phyloP scores from a whole-genome alignment of 495 filamentous ascomycete species.

The Trichoderma asperelloides region DNA sequence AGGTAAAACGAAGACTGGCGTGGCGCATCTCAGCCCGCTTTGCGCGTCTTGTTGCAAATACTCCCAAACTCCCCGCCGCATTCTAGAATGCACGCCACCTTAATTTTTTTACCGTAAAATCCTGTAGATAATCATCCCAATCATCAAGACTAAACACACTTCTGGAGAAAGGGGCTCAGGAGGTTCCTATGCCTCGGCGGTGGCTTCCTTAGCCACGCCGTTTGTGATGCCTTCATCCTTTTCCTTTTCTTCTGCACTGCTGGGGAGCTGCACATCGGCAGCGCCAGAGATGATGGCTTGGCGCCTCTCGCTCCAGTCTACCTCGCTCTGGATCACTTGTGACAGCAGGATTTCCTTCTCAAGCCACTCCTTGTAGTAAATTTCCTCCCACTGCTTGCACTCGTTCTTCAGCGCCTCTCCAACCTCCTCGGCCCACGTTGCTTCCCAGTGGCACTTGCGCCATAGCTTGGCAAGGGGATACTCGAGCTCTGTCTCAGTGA shows the following conservation, averaged over 20 bases:
- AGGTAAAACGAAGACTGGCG: neutral
- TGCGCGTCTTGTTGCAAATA: neutral
- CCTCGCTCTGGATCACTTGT: constrained; percentile 45
- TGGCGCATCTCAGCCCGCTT: neutral
- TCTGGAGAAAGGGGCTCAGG: neutral
- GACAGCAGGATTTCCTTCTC: constrained; percentile 66
- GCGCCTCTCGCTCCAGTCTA: constrained; percentile 37
- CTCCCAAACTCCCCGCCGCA: constrained; percentile 8
- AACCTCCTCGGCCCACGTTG: constrained; percentile 75
- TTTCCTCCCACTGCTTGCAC: constrained; percentile 54
- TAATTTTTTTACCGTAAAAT: neutral
- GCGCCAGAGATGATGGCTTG: constrained; percentile 30
- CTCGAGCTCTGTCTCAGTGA: constrained; percentile 62
- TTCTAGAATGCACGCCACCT: neutral
- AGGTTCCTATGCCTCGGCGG: neutral
- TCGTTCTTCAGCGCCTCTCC: constrained; percentile 51
- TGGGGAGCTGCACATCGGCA: constrained; percentile 21
- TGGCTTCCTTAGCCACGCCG: neutral
- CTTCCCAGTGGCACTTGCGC: constrained; percentile 63
- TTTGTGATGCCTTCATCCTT: neutral
- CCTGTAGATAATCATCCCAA: neutral
- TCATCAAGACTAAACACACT: neutral
- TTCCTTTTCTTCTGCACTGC: neutral
- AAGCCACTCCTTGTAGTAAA: constrained; percentile 68
- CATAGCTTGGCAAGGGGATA: constrained; percentile 62